Evolutionary conservation across 2,329 filamentous ascomycete genomes (phyloP).

Genomic region (Aureobasidium musti): DNA sequence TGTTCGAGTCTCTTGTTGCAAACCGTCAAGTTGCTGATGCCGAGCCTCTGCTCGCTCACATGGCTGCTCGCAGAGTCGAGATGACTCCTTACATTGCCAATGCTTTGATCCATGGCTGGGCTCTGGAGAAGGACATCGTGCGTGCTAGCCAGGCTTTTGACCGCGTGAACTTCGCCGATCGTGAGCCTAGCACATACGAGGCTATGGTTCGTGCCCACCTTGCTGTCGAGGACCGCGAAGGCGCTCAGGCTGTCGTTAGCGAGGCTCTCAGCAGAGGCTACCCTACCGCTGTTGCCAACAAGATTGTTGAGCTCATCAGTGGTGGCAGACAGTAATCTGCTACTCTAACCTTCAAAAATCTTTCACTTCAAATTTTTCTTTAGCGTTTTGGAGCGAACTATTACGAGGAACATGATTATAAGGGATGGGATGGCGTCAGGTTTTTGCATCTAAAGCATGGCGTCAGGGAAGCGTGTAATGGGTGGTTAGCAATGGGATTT

Average conservation of each 20-base stretch:
- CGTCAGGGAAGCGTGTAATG: not conserved
- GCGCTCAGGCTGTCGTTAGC: constrained; percentile 75
- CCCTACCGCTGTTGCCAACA: constrained; percentile 85
- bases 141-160: constrained; percentile 80
- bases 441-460: constrained; percentile 10
- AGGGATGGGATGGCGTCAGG: not conserved
- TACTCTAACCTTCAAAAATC: not conserved
- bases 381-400: constrained; percentile 8
- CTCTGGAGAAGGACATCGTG: constrained; percentile 74
- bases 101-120: constrained; percentile 96
- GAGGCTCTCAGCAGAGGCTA: constrained; percentile 93
- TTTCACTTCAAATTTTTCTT: constrained; percentile 11
- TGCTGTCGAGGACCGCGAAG: constrained; percentile 74
- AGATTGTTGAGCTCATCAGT: constrained; percentile 82
- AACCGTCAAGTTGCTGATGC: constrained; percentile 83
- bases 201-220: constrained; percentile 96
- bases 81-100: constrained; percentile 98
- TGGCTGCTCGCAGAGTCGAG: constrained; percentile 72
- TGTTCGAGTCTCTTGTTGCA: constrained; percentile 97
- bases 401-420: constrained; percentile 9
- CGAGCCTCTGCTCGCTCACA: constrained; percentile 70
- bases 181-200: constrained; percentile 97
- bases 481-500: not conserved
- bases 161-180: constrained; percentile 71
- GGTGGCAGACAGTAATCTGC: constrained; percentile 30